Conservation (phyloP, 1,284 basidiomycete species). For the Pseudozyma sp. region DNA sequence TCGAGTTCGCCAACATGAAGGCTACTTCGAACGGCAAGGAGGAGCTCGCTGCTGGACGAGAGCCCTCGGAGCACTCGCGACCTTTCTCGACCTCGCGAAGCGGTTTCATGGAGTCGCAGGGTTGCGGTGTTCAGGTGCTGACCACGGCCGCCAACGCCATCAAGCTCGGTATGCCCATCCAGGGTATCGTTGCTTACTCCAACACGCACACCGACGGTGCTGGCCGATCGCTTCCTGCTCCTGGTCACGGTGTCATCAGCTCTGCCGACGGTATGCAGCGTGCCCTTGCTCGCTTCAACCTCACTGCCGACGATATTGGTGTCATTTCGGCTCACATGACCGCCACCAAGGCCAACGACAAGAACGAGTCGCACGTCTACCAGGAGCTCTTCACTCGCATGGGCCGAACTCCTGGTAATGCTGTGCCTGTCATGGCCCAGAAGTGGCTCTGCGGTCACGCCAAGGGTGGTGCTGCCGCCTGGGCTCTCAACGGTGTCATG, state of each 20-base stretch:
- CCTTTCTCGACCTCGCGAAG: constrained; percentile 91
- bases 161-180: constrained; percentile 91
- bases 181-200: constrained; percentile 92
- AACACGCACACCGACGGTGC: constrained; percentile 94
- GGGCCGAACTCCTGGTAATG: constrained; percentile 89
- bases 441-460: constrained; percentile 76
- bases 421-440: constrained; percentile 95
- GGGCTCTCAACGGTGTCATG: constrained; percentile 94
- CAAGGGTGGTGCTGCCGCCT: constrained; percentile 78
- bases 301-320: constrained; percentile 88
- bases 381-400: constrained; percentile 90
- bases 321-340: constrained; percentile 90
- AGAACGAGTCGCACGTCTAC: constrained; percentile 97
- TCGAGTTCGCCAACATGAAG: constrained; percentile 97
- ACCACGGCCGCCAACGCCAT: constrained; percentile 97
- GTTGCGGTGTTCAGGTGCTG: constrained; percentile 93
- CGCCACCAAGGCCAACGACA: constrained; percentile 96
- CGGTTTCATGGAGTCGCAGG: constrained; percentile 86
- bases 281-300: constrained; percentile 94
- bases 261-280: constrained; percentile 80
- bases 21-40: constrained; percentile 96
- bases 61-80: constrained; percentile 96
- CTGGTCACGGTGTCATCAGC: constrained; percentile 64
- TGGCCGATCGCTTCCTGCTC: constrained; percentile 84
- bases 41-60: constrained; percentile 97